Evolutionary conservation across 164 flowering plant genomes (phyloP).

Genomic region (Pachysandra terminalis): DNA sequence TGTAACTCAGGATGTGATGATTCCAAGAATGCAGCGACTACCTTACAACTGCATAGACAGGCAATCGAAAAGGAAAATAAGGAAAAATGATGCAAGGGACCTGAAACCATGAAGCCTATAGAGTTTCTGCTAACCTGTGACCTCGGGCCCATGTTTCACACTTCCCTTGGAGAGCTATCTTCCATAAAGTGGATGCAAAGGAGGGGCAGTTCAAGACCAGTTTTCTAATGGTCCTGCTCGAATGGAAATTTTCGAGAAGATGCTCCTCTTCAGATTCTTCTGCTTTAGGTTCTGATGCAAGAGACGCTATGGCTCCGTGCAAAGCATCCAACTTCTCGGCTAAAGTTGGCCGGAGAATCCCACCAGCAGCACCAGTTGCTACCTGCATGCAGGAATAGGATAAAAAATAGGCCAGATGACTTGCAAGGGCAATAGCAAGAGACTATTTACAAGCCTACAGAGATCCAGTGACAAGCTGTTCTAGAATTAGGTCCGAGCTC

Average conservation of each 20-base stretch:
- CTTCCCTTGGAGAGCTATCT: slow-evolving; percentile 66
- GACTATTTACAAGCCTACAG: too few species aligned
- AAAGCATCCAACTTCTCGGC: slow-evolving; percentile 55
- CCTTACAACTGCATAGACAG: slow-evolving; percentile 56
- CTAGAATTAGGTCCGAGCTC: too few species aligned
- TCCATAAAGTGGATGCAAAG: slow-evolving; percentile 78
- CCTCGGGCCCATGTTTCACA: slow-evolving; percentile 71
- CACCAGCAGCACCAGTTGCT: slow-evolving; percentile 71
- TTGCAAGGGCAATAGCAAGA: too few species aligned
- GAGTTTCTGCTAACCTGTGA: slow-evolving; percentile 62
- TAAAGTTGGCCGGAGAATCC: slow-evolving; percentile 54
- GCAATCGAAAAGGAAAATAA: slow-evolving; percentile 2
- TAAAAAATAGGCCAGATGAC: neutral
- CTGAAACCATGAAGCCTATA: neutral
- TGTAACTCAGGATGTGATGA: slow-evolving; percentile 45
- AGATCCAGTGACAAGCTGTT: neutral
- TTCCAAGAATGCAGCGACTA: slow-evolving; percentile 67
- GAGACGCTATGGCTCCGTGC: slow-evolving; percentile 60
- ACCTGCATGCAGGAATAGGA: slow-evolving; percentile 39
- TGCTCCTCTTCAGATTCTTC: slow-evolving; percentile 63
- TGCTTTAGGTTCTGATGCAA: slow-evolving; percentile 58
- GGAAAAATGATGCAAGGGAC: too few species aligned
- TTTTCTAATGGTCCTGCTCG: slow-evolving; percentile 85
- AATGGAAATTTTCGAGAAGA: slow-evolving; percentile 83
- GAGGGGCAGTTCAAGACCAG: slow-evolving; percentile 69